phyloP scores from a whole-genome alignment of 1,284 basidiomycete species.

The Mycena citricolor region DNA sequence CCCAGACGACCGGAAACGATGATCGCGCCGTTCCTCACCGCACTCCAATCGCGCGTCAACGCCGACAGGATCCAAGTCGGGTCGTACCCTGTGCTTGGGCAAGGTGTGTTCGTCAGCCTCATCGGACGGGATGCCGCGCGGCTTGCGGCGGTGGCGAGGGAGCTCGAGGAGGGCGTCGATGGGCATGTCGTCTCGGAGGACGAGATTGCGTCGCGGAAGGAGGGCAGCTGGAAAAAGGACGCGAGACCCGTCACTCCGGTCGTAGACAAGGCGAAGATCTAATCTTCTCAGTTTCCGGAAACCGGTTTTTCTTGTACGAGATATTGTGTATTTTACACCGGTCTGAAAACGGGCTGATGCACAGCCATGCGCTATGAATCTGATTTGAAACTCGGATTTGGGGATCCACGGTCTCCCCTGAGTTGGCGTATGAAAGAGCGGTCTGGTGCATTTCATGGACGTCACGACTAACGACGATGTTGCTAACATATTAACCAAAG shows the following conservation, averaged over 20 bases:
- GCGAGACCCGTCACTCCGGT: too few species aligned
- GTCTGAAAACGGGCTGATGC: too few species aligned
- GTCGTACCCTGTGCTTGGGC: constrained; percentile 70
- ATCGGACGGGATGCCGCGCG: constrained; percentile 60
- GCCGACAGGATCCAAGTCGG: constrained; percentile 81
- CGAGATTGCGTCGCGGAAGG: constrained; percentile 47
- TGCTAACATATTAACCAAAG: constrained; percentile 45
- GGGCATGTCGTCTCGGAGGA: constrained; percentile 62
- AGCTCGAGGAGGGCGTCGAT: constrained; percentile 61
- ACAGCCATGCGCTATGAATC: too few species aligned
- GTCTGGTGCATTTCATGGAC: too few species aligned
- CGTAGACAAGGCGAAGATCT: too few species aligned
- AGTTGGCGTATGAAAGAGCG: too few species aligned
- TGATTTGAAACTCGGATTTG: too few species aligned
- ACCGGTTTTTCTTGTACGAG: too few species aligned
- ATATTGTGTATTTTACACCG: too few species aligned
- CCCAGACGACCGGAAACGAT: constrained; percentile 78
- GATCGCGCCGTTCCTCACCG: constrained; percentile 86
- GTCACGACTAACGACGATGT: constrained; percentile 32
- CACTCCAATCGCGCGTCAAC: constrained; percentile 74
- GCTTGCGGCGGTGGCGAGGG: constrained; percentile 58
- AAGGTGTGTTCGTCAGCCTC: constrained; percentile 67
- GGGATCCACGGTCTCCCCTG: too few species aligned
- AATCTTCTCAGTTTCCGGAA: too few species aligned
- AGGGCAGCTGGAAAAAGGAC: too few species aligned